These are phyloP conservation scores for Mucor piriformis DNA, from an alignment of 371 early-diverging fungal species.

Conservation along the genomic window DNA sequence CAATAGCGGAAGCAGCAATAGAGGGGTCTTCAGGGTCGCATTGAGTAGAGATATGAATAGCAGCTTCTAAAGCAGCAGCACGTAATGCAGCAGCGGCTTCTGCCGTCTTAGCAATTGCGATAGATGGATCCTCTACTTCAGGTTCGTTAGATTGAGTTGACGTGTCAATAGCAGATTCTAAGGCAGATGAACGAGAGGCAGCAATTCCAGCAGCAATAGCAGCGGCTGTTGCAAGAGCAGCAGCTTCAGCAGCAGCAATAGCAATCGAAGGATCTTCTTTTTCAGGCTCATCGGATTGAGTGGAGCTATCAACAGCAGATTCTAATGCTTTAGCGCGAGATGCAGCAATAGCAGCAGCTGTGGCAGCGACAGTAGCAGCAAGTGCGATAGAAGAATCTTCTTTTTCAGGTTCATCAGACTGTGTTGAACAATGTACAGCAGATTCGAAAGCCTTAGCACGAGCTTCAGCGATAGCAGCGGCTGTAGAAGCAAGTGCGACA, in stretches of 20 bases:
- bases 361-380: background rate
- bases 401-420: background rate
- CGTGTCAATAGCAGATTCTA: constrained; percentile 1
- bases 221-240: constrained; percentile 10
- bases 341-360: background rate
- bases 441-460: background rate
- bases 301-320: background rate
- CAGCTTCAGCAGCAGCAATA: constrained; percentile 16
- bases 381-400: constrained; percentile 6
- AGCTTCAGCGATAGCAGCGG: constrained; percentile 5
- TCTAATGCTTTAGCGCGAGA: background rate
- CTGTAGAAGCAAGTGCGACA: constrained; percentile 3
- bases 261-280: constrained; percentile 7
- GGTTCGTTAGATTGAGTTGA: constrained; percentile 14
- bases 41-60: constrained; percentile 8
- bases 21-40: constrained; percentile 15
- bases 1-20: constrained; percentile 14
- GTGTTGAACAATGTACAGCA: constrained; percentile 12
- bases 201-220: constrained; percentile 13
- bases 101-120: background rate
- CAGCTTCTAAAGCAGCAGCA: constrained; percentile 4
- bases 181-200: constrained; percentile 1
- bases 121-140: constrained; percentile 9
- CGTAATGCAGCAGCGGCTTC: background rate
- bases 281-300: constrained; percentile 1